These are phyloP conservation scores for Pyropia haitanensis DNA, from an alignment of 23 red algal genomes.

Conservation along the genomic window DNA sequence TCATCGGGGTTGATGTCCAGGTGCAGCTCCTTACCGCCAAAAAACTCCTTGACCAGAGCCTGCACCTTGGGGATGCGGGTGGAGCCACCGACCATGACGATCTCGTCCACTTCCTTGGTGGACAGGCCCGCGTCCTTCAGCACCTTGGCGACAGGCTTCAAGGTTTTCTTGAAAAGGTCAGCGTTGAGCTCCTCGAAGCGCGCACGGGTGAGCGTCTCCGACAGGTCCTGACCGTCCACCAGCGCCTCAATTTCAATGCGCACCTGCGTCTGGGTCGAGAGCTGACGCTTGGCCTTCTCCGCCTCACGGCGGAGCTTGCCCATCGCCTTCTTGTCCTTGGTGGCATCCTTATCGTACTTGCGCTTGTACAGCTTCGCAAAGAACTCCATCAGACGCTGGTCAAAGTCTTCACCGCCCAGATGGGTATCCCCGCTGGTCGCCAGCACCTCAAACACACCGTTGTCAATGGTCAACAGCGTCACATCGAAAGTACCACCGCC, in stretches of 20 bases:
- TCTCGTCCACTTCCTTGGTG: conserved; percentile 81
- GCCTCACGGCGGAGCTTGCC: conserved; percentile 86
- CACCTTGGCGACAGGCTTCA: conserved; percentile 92
- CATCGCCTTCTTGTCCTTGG: conserved; percentile 81
- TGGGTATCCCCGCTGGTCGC: conserved; percentile 99
- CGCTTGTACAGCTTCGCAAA: conserved; percentile 91
- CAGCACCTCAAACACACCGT: conserved; percentile 96
- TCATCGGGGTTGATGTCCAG: conserved; percentile 98
- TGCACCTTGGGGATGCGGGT: conserved; percentile 97
- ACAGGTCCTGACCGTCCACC: conserved; percentile 71
- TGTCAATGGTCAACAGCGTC: conserved; percentile 86
- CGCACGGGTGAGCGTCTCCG: conserved; percentile 84
- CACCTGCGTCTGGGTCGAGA: conserved; percentile 87
- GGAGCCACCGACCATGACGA: conserved; percentile 95
- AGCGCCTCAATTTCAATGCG: conserved; percentile 97
- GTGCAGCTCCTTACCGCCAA: conserved; percentile 83
- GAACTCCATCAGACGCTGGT: conserved; percentile 96
- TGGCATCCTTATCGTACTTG: conserved; percentile 76
- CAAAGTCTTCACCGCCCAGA: conserved; percentile 96
- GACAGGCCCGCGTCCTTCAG: conserved; percentile 73
- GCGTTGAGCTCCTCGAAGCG: conserved; percentile 96
- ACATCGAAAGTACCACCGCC: conserved; percentile 99
- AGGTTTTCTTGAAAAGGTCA: conserved; percentile 93
- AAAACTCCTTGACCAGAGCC: conserved; percentile 73
- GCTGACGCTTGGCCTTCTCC: conserved; percentile 95